phyloP scores from a whole-genome alignment of 2,329 filamentous ascomycete genomes.

The Immersiporthe knoxdaviesiana region DNA sequence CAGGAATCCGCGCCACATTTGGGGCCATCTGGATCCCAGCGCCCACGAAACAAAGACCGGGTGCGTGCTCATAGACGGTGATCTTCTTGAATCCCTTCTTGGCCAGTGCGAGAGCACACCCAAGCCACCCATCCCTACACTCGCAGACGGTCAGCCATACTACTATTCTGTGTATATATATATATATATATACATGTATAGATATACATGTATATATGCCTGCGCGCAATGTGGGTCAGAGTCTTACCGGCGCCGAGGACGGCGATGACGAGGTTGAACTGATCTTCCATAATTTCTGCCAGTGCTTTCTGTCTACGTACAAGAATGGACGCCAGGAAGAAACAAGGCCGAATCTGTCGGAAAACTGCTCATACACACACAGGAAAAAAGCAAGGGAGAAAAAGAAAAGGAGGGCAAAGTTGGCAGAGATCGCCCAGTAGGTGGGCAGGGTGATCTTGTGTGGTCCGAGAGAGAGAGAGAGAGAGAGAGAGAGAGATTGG shows the following conservation, averaged over 20 bases:
- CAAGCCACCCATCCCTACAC: constrained; percentile 76
- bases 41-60: constrained; percentile 77
- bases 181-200: no score
- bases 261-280: constrained; percentile 38
- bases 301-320: background rate
- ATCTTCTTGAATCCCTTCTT: constrained; percentile 76
- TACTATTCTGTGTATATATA: no score
- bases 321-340: background rate
- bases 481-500: background rate
- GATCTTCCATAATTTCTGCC: constrained; percentile 9
- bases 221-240: background rate
- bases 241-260: constrained; percentile 39
- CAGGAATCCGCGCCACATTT: constrained; percentile 78
- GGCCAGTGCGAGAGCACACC: constrained; percentile 72
- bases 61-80: constrained; percentile 73
- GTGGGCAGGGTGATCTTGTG: background rate
- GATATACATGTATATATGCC: no score
- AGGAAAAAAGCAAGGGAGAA: no score
- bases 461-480: no score
- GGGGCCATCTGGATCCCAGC: constrained; percentile 85
- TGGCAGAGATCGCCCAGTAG: background rate
- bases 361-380: background rate
- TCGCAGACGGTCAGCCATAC: background rate
- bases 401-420: background rate
- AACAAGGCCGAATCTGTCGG: background rate